A percentile compares a stretch with the other conserved stretches of the same genome.
phyloP scores from a whole-genome alignment of 2,329 filamentous ascomycete species.

The Arachnomyces sp. region DNA sequence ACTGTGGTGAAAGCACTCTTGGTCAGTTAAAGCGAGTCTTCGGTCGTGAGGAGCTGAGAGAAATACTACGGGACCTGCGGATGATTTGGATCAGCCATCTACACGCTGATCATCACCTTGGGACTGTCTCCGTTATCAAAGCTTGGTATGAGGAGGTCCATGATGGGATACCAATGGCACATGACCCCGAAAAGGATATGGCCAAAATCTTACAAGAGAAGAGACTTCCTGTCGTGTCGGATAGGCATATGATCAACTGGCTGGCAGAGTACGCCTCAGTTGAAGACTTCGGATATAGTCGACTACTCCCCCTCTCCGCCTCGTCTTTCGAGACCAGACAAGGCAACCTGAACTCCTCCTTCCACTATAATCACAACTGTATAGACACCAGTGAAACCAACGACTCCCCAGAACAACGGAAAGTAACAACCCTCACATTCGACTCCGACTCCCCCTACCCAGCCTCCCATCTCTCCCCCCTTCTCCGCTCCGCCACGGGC shows the following conservation, averaged over 20 bases:
- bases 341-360: slow-evolving; percentile 16
- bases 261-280: slow-evolving; percentile 71
- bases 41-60: slow-evolving; percentile 53
- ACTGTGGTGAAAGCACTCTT: slow-evolving; percentile 86
- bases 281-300: slow-evolving; percentile 65
- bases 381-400: slow-evolving; percentile 12
- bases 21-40: slow-evolving; percentile 77
- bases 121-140: slow-evolving; percentile 69
- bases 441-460: slow-evolving; percentile 20
- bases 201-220: slow-evolving; percentile 33
- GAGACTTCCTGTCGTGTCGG: slow-evolving; percentile 60
- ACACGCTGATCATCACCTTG: slow-evolving; percentile 93
- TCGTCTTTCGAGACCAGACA: slow-evolving; percentile 18
- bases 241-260: slow-evolving; percentile 65
- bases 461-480: slow-evolving; percentile 28
- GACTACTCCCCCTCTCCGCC: slow-evolving; percentile 44
- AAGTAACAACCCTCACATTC: slow-evolving; percentile 19
- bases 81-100: slow-evolving; percentile 90
- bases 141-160: slow-evolving; percentile 64
- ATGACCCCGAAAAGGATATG: slow-evolving; percentile 27
- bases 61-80: slow-evolving; percentile 70
- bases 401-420: slow-evolving; percentile 10
- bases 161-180: slow-evolving; percentile 30
- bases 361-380: slow-evolving; percentile 25
- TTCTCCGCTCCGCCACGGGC: slow-evolving; percentile 48